Conservation (phyloP, 345 rosid genomes). For the Eucalyptus curtisii region DNA sequence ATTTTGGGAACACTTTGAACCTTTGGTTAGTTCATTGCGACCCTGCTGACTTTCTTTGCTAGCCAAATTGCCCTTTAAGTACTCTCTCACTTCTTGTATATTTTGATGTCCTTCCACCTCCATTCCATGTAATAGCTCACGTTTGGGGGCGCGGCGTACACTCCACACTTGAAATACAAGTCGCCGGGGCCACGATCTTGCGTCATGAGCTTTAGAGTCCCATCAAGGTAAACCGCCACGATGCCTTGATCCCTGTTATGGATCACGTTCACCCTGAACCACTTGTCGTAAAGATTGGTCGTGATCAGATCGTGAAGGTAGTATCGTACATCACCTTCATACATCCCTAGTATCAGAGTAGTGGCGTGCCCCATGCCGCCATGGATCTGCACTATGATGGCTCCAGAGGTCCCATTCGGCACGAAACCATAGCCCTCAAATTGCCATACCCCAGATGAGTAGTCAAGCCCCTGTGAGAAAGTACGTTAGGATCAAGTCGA, state of each 20-base stretch:
- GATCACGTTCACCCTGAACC: constrained; percentile 28
- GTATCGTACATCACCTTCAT: constrained; percentile 14
- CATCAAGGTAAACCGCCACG: constrained; percentile 7
- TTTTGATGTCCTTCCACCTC: constrained; percentile 23
- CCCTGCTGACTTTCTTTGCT: not conserved
- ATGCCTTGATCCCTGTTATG: constrained; percentile 19
- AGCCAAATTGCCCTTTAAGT: not conserved
- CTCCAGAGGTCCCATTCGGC: constrained; percentile 31
- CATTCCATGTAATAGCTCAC: constrained; percentile 24
- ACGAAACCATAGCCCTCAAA: constrained; percentile 28
- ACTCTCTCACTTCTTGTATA: constrained; percentile 6
- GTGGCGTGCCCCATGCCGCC: constrained; percentile 10
- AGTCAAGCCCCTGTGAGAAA: constrained; percentile 14
- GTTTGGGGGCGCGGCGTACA: constrained; percentile 10
- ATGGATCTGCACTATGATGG: constrained; percentile 13
- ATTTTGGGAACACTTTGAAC: not conserved
- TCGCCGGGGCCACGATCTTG: constrained; percentile 5
- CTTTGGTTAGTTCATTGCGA: not conserved
- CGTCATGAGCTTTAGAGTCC: constrained; percentile 2
- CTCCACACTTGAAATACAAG: constrained; percentile 25
- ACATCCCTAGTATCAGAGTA: constrained; percentile 16
- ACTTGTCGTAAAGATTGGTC: constrained; percentile 7
- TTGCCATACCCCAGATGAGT: constrained; percentile 28
- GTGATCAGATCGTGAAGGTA: constrained; percentile 4
- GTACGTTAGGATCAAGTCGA: not conserved